These are phyloP conservation scores for Thermomucor indicae-seudaticae DNA, from an alignment of 371 early-diverging fungal genomes.

Conservation along the genomic window DNA sequence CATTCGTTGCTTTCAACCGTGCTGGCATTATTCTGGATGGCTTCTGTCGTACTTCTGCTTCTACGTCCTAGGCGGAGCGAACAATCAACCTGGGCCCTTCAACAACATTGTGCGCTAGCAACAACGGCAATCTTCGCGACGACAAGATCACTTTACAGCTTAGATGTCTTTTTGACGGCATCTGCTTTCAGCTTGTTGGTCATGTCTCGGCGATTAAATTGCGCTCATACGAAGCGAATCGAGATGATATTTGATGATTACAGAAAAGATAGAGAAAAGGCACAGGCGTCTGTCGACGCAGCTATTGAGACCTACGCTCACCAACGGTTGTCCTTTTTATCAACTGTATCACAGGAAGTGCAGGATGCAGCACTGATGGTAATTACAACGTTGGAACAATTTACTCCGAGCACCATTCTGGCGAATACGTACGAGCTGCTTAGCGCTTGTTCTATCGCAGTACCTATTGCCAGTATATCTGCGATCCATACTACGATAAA, in stretches of 20 bases:
- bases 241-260: neutral
- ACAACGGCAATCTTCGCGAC: constrained; percentile 1
- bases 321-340: constrained; percentile 16
- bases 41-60: no score
- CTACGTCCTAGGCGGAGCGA: no score
- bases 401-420: constrained; percentile 37
- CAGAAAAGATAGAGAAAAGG: constrained; percentile 3
- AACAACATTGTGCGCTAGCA: neutral
- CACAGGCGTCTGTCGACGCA: constrained; percentile 16
- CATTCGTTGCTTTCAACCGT: no score
- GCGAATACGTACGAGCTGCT: constrained; percentile 41
- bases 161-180: neutral
- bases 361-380: constrained; percentile 49
- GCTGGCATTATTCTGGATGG: no score
- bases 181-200: constrained; percentile 3
- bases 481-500: constrained; percentile 43
- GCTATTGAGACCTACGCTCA: constrained; percentile 19
- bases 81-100: neutral
- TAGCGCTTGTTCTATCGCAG: constrained; percentile 50
- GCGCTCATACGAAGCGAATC: constrained; percentile 1
- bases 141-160: neutral
- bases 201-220: constrained; percentile 1
- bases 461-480: constrained; percentile 46
- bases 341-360: constrained; percentile 47
- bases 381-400: constrained; percentile 50